These are phyloP conservation scores for Penicillium sp. DNA, from an alignment of 2,329 filamentous ascomycete genomes.

Conservation along the genomic window DNA sequence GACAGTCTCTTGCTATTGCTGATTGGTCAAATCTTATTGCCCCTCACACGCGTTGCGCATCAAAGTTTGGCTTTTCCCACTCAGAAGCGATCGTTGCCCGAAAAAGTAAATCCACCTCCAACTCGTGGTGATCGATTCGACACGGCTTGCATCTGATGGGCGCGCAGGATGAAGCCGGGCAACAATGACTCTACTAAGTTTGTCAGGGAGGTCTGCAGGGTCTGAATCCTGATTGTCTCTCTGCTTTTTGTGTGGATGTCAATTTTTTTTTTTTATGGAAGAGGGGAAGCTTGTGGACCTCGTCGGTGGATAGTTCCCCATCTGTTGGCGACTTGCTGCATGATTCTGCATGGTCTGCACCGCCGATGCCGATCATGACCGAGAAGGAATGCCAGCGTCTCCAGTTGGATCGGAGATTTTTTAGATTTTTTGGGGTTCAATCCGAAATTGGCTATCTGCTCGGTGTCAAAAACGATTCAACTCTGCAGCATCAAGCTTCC, in stretches of 20 bases:
- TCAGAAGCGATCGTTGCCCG: slow-evolving; percentile 15
- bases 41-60: slow-evolving; percentile 12
- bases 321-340: no score
- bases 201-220: no score
- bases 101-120: slow-evolving; percentile 8
- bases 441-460: no score
- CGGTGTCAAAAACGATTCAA: no score
- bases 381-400: slow-evolving; percentile 1
- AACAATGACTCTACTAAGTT: no score
- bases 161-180: background rate
- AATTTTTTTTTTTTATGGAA: background rate
- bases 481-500: no score
- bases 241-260: background rate
- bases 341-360: no score
- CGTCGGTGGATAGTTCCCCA: no score
- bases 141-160: slow-evolving; percentile 1
- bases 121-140: slow-evolving; percentile 7
- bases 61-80: slow-evolving; percentile 14
- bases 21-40: slow-evolving; percentile 10
- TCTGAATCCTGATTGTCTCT: no score
- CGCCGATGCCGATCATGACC: slow-evolving; percentile 1
- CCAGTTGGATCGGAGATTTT: slow-evolving; percentile 1
- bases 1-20: slow-evolving; percentile 10
- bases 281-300: no score
- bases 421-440: slow-evolving; percentile 1